Base-by-base conservation (phyloP, 73 alveolate genomes). In the Durusdinium trenchii region DNA sequence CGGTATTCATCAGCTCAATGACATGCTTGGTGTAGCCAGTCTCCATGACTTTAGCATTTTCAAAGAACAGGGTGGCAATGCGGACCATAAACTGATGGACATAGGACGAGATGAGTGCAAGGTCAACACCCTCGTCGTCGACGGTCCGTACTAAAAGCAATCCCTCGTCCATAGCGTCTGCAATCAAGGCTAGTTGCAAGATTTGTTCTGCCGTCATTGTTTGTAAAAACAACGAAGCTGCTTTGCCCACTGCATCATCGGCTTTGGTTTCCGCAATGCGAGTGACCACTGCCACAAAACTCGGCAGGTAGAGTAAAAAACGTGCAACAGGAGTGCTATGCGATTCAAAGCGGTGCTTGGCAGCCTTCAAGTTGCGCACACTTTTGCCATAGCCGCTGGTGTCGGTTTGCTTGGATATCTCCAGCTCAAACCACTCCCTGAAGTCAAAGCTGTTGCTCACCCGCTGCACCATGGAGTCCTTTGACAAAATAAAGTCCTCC, bases 291-390 rank as follows among this genome's bases (percentile, higher is more conserved):
- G 46, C 48, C 9, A 81, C 7, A 23, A 45, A 81, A 26, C 73
- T 71, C 3, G 92, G 92, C 50, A 10, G n/a, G 47, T 81, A 81
- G 32, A 81, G 45, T 47, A 81, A 23, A 9, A 47, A 4, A 28
- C 92, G 14, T 18, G 73, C 92, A 23, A 81, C 28, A 1, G 92
- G 92, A 47, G 69, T 81, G n/a, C 50, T 9, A 48, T 81, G 92
- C 48, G 50, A 5, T 45, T 85, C 95, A 46, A 85, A 85, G 23
- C 95, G 79, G 95, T 85, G 95, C 61, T 85, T 85, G 12, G 82
- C 95, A 6, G 95, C 36, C 28, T 61, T 3, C n/a, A 85, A 61
- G 95, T 64, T 85, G 42, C 43, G 57, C 38, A 28, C 9, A 23
- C 48, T 26, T 6, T 52, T 43, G 9, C 81, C 95, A 14, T 54